Percentiles rank a stretch among this genome's conserved stretches.
Conservation (phyloP, 345 rosid genomes). For the Melaleuca alternifolia region DNA sequence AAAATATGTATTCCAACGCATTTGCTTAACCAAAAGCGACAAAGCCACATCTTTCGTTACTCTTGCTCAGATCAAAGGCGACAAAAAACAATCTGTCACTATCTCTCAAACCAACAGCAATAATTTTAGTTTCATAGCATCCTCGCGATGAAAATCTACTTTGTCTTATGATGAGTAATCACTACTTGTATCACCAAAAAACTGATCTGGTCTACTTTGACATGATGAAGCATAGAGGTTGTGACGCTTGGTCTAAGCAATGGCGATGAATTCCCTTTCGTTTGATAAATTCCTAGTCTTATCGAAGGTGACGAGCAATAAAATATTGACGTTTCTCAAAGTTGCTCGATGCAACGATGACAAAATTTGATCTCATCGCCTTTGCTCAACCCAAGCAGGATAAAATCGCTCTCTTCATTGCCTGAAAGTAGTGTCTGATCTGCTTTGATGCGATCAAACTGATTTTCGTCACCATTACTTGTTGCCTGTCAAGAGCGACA, state of each 20-base stretch:
- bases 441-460: not conserved
- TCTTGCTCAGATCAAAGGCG: not conserved
- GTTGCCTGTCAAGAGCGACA: not conserved
- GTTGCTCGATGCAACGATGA: not conserved
- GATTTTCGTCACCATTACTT: not conserved
- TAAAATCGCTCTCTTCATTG: not conserved
- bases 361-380: not conserved
- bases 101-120: not conserved
- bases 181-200: not conserved
- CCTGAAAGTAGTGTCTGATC: not conserved
- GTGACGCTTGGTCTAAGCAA: not conserved
- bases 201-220: accelerated
- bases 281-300: not conserved
- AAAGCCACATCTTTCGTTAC: not conserved
- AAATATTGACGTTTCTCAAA: too few relatives aligned
- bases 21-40: not conserved
- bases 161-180: not conserved
- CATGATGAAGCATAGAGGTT: not conserved
- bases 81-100: not conserved
- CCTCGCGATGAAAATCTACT: not conserved
- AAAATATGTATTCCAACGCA: not conserved
- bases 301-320: not conserved
- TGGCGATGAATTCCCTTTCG: accelerated
- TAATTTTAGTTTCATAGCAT: not conserved
- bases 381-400: not conserved